A percentile compares a stretch with the other conserved stretches of the same genome.
These are phyloP conservation scores for Ceratocystis harringtonii DNA, from an alignment of 2,329 filamentous ascomycete species.

Conservation along the genomic window DNA sequence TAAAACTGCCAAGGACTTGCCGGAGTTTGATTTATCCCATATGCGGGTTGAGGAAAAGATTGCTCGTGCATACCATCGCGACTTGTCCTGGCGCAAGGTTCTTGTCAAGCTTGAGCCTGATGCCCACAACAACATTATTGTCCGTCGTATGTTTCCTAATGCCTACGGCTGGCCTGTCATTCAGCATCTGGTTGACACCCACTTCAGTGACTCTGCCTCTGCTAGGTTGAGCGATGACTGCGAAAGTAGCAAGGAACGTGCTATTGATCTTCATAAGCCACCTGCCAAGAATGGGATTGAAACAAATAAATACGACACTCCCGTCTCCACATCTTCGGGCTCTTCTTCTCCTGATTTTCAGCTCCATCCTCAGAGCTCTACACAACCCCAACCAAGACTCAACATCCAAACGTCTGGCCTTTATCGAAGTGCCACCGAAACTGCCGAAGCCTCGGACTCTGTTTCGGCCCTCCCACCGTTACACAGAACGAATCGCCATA, in stretches of 20 bases:
- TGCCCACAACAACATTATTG: slow-evolving; percentile 96
- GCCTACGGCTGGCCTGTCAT: slow-evolving; percentile 96
- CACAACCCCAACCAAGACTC: slow-evolving; percentile 17
- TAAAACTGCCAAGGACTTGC: slow-evolving; percentile 26
- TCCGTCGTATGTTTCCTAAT: slow-evolving; percentile 91
- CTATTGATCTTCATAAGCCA: slow-evolving; percentile 40
- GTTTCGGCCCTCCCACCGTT: slow-evolving; percentile 21
- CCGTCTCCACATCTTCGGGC: not conserved
- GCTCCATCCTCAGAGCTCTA: slow-evolving; percentile 20
- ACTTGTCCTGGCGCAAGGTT: slow-evolving; percentile 90
- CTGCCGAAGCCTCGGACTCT: slow-evolving; percentile 17
- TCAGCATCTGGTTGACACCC: slow-evolving; percentile 85
- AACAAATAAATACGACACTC: slow-evolving; percentile 28
- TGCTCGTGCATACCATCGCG: slow-evolving; percentile 82
- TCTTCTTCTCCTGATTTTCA: not conserved
- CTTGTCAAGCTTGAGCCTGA: slow-evolving; percentile 90
- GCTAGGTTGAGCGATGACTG: slow-evolving; percentile 53
- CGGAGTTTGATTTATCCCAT: slow-evolving; percentile 39
- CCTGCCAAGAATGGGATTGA: slow-evolving; percentile 52
- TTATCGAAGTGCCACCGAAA: not conserved
- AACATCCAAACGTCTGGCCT: not conserved
- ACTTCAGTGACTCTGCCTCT: slow-evolving; percentile 61
- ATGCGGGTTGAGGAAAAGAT: slow-evolving; percentile 98
- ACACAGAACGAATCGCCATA: slow-evolving; percentile 3
- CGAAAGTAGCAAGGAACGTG: slow-evolving; percentile 53